Evolutionary conservation across 305 asterid species (phyloP).

Genomic region (Galium porrigens): DNA sequence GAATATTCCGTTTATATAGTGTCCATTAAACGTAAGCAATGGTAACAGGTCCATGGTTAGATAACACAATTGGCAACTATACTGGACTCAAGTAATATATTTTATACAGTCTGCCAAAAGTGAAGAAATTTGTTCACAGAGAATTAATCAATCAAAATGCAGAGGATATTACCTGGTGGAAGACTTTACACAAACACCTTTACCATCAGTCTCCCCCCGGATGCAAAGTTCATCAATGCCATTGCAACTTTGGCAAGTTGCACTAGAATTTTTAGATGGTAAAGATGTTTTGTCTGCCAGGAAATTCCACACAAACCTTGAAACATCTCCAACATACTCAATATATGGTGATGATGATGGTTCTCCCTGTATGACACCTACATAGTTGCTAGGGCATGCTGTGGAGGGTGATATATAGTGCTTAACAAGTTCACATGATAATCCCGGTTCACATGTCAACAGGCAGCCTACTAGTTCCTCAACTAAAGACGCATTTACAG

Average conservation of each 20-base stretch:
- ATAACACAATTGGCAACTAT: background rate
- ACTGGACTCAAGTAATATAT: background rate
- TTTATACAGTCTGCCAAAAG: background rate
- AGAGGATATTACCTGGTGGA: conserved; percentile 52
- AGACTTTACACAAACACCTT: conserved; percentile 68
- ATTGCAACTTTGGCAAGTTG: conserved; percentile 54
- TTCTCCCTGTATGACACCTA: conserved; percentile 67
- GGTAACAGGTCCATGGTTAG: background rate
- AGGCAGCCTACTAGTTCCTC: conserved; percentile 72
- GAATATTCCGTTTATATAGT: background rate
- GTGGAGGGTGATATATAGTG: conserved; percentile 60
- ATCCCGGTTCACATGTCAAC: conserved; percentile 67
- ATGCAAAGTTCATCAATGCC: conserved; percentile 56
- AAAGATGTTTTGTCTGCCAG: conserved; percentile 67
- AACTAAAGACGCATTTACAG: conserved; percentile 55
- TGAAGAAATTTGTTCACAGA: background rate
- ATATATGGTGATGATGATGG: conserved; percentile 54
- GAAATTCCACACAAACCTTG: conserved; percentile 83
- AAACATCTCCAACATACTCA: conserved; percentile 54
- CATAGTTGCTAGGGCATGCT: conserved; percentile 73
- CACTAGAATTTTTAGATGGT: conserved; percentile 36
- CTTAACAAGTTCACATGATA: conserved; percentile 62
- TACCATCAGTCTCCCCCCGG: conserved; percentile 47
- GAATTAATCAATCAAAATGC: background rate
- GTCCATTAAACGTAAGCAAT: background rate